Evolutionary conservation across 768 basidiomycete species (phyloP).

Genomic region (Boletus tylopilopsis): DNA sequence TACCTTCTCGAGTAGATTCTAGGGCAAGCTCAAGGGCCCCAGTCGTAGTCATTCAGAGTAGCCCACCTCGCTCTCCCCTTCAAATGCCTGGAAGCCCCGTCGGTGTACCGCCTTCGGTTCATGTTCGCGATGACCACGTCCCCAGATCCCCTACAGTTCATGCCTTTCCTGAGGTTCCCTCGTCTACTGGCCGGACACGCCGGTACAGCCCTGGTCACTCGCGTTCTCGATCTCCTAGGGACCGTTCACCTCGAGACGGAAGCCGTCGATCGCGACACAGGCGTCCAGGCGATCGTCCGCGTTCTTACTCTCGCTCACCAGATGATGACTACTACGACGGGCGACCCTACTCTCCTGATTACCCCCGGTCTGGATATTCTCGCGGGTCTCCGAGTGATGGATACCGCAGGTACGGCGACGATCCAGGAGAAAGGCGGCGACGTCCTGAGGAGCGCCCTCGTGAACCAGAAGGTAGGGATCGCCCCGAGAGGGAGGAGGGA

Average conservation of each 20-base stretch:
- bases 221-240: slow-evolving; percentile 8
- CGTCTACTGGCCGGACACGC: slow-evolving; percentile 5
- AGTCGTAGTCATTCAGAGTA: slow-evolving; percentile 13
- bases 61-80: slow-evolving; percentile 23
- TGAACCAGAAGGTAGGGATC: neutral
- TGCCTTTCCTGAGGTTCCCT: slow-evolving; percentile 13
- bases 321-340: slow-evolving; percentile 3
- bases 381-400: slow-evolving; percentile 17
- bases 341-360: slow-evolving; percentile 10
- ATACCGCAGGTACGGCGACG: slow-evolving; percentile 1
- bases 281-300: slow-evolving; percentile 8
- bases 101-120: slow-evolving; percentile 9
- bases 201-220: slow-evolving; percentile 11
- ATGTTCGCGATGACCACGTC: slow-evolving; percentile 6
- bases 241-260: neutral
- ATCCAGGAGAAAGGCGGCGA: slow-evolving; percentile 8
- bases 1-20: slow-evolving; percentile 17
- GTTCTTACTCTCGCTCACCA: slow-evolving; percentile 25
- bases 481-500: neutral
- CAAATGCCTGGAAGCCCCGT: slow-evolving; percentile 17
- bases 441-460: neutral
- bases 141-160: slow-evolving; percentile 26
- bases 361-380: slow-evolving; percentile 6
- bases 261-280: neutral
- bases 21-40: slow-evolving; percentile 13